A percentile compares a stretch with the other conserved stretches of the same genome.
Evolutionary conservation across 495 filamentous ascomycete species (phyloP).

Genomic region (Lindgomyces ingoldianus): DNA sequence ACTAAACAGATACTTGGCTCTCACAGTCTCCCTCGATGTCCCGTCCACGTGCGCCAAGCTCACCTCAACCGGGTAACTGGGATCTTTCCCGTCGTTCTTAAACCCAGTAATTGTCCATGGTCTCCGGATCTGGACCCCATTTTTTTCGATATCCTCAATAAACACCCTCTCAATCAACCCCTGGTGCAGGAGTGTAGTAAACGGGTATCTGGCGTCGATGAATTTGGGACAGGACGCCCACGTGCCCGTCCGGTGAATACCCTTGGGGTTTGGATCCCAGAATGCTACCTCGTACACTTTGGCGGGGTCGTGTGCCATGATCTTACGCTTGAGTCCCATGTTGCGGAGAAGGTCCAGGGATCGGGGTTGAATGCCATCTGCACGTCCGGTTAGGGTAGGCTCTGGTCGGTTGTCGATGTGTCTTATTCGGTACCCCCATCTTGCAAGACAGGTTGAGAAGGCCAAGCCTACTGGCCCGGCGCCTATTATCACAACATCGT

Average conservation of each 20-base stretch:
- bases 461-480: slow-evolving; percentile 87
- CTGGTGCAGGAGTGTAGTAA: slow-evolving; percentile 66
- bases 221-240: slow-evolving; percentile 66
- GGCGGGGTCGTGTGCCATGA: slow-evolving; percentile 65
- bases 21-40: slow-evolving; percentile 63
- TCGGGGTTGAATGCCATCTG: slow-evolving; percentile 76
- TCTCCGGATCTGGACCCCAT: slow-evolving; percentile 58
- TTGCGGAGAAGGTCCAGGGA: slow-evolving; percentile 68
- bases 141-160: slow-evolving; percentile 62
- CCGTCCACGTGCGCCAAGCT: slow-evolving; percentile 74
- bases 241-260: slow-evolving; percentile 62
- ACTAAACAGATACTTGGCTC: slow-evolving; percentile 66
- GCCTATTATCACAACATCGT: slow-evolving; percentile 81
- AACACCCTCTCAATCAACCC: slow-evolving; percentile 67
- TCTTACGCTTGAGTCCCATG: slow-evolving; percentile 63
- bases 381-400: slow-evolving; percentile 65
- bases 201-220: slow-evolving; percentile 67
- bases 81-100: slow-evolving; percentile 58
- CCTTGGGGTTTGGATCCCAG: slow-evolving; percentile 59
- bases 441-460: slow-evolving; percentile 75
- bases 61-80: slow-evolving; percentile 64
- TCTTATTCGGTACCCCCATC: slow-evolving; percentile 70
- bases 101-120: slow-evolving; percentile 66
- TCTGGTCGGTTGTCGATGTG: slow-evolving; percentile 66
- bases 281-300: slow-evolving; percentile 70